These are phyloP conservation scores for Erythrobasidium yunnanense DNA, from an alignment of 768 basidiomycete genomes.

Conservation along the genomic window DNA sequence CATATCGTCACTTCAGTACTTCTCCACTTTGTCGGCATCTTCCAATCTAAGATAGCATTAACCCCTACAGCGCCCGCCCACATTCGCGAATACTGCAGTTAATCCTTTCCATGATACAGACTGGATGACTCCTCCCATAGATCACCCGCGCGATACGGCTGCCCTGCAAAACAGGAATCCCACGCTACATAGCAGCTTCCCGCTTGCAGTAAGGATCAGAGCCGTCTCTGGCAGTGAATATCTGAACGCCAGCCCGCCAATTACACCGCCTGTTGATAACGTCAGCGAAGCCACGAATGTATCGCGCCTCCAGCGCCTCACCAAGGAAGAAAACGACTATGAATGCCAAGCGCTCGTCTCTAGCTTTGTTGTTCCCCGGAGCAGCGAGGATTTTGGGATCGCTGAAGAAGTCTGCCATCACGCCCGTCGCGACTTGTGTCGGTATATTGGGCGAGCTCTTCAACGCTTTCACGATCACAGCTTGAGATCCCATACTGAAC, in stretches of 20 bases:
- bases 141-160: too few relatives aligned
- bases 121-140: too few relatives aligned
- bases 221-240: not conserved
- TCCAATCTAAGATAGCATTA: too few relatives aligned
- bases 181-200: not conserved
- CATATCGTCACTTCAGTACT: too few relatives aligned
- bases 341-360: not conserved
- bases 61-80: too few relatives aligned
- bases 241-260: not conserved
- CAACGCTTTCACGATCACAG: not conserved
- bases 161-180: not conserved
- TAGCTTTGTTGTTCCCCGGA: not conserved
- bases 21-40: too few relatives aligned
- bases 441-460: not conserved
- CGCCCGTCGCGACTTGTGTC: not conserved
- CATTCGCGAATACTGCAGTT: too few relatives aligned
- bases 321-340: not conserved
- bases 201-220: not conserved
- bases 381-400: not conserved
- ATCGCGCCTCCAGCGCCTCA: not conserved
- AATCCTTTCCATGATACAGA: too few relatives aligned
- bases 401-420: not conserved
- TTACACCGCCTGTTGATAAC: not conserved
- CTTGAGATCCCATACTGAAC: not conserved
- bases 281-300: not conserved